These are phyloP conservation scores for Tylopilus subfusipes DNA, from an alignment of 768 basidiomycete species.

Conservation along the genomic window DNA sequence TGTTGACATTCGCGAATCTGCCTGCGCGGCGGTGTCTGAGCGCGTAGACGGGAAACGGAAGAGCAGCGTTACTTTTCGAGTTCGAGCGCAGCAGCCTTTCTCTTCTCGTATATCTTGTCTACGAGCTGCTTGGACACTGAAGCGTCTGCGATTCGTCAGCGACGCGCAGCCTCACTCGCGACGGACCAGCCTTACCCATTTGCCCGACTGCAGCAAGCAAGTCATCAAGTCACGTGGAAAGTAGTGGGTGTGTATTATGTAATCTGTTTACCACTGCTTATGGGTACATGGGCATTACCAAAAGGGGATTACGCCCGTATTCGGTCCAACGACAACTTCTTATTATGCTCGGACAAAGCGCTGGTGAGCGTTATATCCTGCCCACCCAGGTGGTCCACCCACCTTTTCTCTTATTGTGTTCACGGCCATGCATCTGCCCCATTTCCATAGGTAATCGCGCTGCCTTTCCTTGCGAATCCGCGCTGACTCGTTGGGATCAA, in stretches of 20 bases:
- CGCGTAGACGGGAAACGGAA: not conserved
- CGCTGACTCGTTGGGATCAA: slow-evolving; percentile 6
- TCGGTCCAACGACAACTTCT: not conserved
- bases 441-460: slow-evolving; percentile 9
- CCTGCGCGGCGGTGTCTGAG: slow-evolving; percentile 37
- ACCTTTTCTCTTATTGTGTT: not conserved
- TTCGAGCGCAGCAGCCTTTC: slow-evolving; percentile 92
- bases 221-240: slow-evolving; percentile 8
- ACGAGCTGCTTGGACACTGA: slow-evolving; percentile 76
- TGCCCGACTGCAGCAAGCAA: not conserved
- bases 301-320: not conserved
- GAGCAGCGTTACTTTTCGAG: slow-evolving; percentile 74
- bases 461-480: not conserved
- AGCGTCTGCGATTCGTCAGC: slow-evolving; percentile 46
- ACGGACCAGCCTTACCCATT: slow-evolving; percentile 18
- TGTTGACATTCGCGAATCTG: slow-evolving; percentile 85
- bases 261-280: not conserved
- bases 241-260: not conserved
- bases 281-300: not conserved
- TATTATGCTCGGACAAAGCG: not conserved
- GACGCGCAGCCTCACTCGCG: too few species aligned
- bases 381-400: not conserved
- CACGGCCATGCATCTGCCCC: slow-evolving; percentile 11
- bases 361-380: not conserved
- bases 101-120: slow-evolving; percentile 95